Percentiles rank a stretch among this genome's conserved stretches.
Evolutionary conservation across 345 rosid genomes (phyloP).

Genomic region (Isatis tinctoria): DNA sequence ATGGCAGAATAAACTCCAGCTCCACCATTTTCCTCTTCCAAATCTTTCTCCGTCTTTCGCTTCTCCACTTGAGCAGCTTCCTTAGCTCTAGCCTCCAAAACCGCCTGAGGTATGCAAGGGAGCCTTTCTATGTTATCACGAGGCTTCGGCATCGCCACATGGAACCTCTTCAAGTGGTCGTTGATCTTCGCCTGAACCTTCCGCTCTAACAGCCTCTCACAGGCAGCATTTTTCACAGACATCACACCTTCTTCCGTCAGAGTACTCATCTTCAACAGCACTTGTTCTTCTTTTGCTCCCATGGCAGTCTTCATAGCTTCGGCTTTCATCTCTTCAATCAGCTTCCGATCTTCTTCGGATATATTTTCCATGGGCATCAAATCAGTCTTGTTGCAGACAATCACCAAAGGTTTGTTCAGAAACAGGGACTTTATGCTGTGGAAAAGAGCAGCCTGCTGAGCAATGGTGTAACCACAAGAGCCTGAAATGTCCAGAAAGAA

Average conservation of each 20-base stretch:
- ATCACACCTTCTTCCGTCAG: conserved; percentile 79
- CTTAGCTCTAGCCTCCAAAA: conserved; percentile 66
- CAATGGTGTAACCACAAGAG: conserved; percentile 89
- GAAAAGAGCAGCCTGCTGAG: conserved; percentile 92
- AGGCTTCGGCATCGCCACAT: conserved; percentile 83
- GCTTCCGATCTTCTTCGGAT: conserved; percentile 63
- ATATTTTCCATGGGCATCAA: conserved; percentile 79
- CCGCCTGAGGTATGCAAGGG: conserved; percentile 70
- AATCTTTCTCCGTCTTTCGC: conserved; percentile 78
- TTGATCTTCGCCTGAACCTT: conserved; percentile 86
- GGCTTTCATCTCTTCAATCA: conserved; percentile 74
- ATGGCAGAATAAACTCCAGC: conserved; percentile 93
- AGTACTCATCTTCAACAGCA: conserved; percentile 83
- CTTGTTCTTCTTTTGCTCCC: conserved; percentile 55
- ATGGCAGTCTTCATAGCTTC: conserved; percentile 76
- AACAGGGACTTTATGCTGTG: conserved; percentile 88
- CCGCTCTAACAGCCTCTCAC: conserved; percentile 80
- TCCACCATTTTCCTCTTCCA: conserved; percentile 93
- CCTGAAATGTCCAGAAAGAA: conserved; percentile 86
- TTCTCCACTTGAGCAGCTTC: conserved; percentile 58
- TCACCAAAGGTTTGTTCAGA: conserved; percentile 84
- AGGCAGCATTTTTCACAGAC: conserved; percentile 87
- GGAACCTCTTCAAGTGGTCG: conserved; percentile 83
- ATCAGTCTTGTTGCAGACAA: conserved; percentile 97
- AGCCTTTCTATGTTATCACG: conserved; percentile 76